Evolutionary conservation across 1,139 yeast genomes (phyloP).

Genomic region (Meyerozyma carpophila): DNA sequence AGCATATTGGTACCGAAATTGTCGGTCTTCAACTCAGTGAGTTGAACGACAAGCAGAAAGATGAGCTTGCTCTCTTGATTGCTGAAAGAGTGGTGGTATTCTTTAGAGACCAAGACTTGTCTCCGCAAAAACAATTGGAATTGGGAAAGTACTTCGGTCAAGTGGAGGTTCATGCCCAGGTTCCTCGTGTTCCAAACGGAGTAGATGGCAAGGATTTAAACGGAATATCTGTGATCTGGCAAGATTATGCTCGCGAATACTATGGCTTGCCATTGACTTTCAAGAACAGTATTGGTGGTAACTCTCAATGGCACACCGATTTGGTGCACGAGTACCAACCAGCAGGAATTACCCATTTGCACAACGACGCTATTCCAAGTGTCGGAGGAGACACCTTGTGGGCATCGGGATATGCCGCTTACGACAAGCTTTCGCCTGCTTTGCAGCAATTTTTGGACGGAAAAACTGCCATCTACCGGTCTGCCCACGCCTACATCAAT

Average conservation of each 20-base stretch:
- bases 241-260: constrained; percentile 28
- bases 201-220: constrained; percentile 16
- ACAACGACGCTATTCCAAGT: constrained; percentile 39
- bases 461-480: constrained; percentile 39
- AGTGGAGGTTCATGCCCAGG: constrained; percentile 45
- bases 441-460: constrained; percentile 46
- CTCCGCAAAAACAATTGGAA: constrained; percentile 40
- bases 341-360: constrained; percentile 44
- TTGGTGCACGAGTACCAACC: constrained; percentile 44
- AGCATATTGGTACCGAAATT: constrained; percentile 52
- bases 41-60: constrained; percentile 45
- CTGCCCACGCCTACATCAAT: constrained; percentile 39
- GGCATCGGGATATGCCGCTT: constrained; percentile 48
- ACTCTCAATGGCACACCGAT: constrained; percentile 44
- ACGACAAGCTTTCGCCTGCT: constrained; percentile 46
- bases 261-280: constrained; percentile 21
- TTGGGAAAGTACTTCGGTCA: constrained; percentile 42
- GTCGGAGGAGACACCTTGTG: constrained; percentile 49
- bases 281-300: constrained; percentile 28
- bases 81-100: constrained; percentile 50
- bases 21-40: constrained; percentile 48
- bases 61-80: constrained; percentile 46
- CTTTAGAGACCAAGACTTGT: constrained; percentile 42
- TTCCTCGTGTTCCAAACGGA: constrained; percentile 31
- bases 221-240: constrained; percentile 54